A percentile compares a stretch with the other conserved stretches of the same genome.
Evolutionary conservation across 371 early-diverging fungal genomes (phyloP).

Genomic region (Apophysomyces variabilis): DNA sequence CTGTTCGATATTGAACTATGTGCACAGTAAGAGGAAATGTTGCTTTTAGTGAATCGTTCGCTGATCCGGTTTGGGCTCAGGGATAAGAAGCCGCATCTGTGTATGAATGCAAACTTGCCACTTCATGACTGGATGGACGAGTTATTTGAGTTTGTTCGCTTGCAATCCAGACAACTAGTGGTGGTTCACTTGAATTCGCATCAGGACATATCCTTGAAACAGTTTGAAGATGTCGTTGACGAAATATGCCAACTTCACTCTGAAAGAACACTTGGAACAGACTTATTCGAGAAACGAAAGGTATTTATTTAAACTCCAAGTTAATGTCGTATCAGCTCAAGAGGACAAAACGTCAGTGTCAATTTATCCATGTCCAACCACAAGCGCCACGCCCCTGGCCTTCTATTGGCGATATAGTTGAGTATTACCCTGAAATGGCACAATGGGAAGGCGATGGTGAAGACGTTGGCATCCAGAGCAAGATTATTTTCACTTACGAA

Average conservation of each 20-base stretch:
- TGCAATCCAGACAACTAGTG: slow-evolving; percentile 33
- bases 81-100: slow-evolving; percentile 15
- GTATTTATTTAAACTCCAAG: slow-evolving; percentile 19
- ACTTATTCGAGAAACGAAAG: slow-evolving; percentile 29
- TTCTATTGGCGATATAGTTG: slow-evolving; percentile 42
- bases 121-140: slow-evolving; percentile 28
- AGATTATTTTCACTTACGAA: slow-evolving; percentile 35
- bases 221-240: slow-evolving; percentile 37
- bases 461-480: slow-evolving; percentile 44
- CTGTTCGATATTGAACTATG: slow-evolving; percentile 23
- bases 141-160: slow-evolving; percentile 29
- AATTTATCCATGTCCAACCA: slow-evolving; percentile 35
- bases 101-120: slow-evolving; percentile 12
- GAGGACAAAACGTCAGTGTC: slow-evolving; percentile 29
- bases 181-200: slow-evolving; percentile 26
- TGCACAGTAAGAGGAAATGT: slow-evolving; percentile 9
- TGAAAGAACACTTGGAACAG: slow-evolving; percentile 34
- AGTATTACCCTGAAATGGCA: slow-evolving; percentile 48
- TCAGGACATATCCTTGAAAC: slow-evolving; percentile 15
- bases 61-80: background rate
- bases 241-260: slow-evolving; percentile 38
- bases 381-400: slow-evolving; percentile 27
- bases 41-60: background rate
- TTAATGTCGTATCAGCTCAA: background rate
- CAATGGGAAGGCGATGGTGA: slow-evolving; percentile 58